These are phyloP conservation scores for Diplocarpon rosae DNA, from an alignment of 2,329 filamentous ascomycete species.

Conservation along the genomic window DNA sequence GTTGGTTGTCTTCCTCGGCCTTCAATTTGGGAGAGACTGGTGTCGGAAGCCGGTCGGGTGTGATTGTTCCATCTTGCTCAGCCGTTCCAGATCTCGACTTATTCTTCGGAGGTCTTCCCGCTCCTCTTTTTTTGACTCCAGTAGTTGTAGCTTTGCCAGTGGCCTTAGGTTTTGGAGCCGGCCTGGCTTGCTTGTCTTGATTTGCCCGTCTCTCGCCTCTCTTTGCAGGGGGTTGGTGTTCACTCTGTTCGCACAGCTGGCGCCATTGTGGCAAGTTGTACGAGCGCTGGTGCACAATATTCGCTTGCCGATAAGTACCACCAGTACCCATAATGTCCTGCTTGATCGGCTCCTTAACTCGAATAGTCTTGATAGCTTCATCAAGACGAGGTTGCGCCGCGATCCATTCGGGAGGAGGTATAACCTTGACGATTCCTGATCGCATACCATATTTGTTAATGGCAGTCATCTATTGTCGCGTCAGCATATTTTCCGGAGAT, in stretches of 20 bases:
- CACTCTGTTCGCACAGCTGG: conserved; percentile 82
- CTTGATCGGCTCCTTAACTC: conserved; percentile 92
- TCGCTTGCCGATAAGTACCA: conserved; percentile 92
- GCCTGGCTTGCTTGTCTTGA: conserved; percentile 26
- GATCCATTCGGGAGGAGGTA: conserved; percentile 90
- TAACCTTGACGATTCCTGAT: conserved; percentile 91
- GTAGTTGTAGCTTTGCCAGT: conserved; percentile 10
- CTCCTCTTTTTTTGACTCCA: conserved; percentile 13
- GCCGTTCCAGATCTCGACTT: conserved; percentile 16
- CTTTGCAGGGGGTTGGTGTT: conserved; percentile 87
- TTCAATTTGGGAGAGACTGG: conserved; percentile 38
- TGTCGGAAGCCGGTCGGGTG: conserved; percentile 37
- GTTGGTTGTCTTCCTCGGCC: conserved; percentile 28
- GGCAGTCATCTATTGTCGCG: conserved; percentile 51
- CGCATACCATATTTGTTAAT: conserved; percentile 93
- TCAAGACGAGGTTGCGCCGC: conserved; percentile 67
- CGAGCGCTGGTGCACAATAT: conserved; percentile 88
- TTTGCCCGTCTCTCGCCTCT: conserved; percentile 66
- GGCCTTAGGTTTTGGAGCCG: conserved; percentile 25
- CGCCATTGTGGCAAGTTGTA: conserved; percentile 98
- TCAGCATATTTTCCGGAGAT: conserved; percentile 11
- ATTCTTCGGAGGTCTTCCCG: conserved; percentile 17
- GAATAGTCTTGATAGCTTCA: conserved; percentile 80
- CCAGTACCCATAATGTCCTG: conserved; percentile 96
- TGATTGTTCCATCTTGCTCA: conserved; percentile 31